phyloP scores from a whole-genome alignment of 1,139 yeast genomes.

The Taphrina betulina region DNA sequence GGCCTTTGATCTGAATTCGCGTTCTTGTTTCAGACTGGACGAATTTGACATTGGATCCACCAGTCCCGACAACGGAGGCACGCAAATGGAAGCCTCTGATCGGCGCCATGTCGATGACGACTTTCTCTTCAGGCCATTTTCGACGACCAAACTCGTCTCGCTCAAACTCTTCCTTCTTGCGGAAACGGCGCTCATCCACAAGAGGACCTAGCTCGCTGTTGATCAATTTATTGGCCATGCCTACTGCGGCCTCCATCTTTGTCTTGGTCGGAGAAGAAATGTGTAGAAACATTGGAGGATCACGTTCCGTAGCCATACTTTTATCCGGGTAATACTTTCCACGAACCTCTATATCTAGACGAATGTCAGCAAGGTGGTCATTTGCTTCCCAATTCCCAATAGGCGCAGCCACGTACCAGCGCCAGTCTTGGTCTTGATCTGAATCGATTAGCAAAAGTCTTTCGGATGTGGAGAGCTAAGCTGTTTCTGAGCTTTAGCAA shows the following conservation, averaged over 20 bases:
- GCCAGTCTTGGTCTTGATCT: slow-evolving; percentile 36
- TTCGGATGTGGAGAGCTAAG: slow-evolving; percentile 1
- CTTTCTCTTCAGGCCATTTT: slow-evolving; percentile 41
- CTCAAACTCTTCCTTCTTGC: slow-evolving; percentile 37
- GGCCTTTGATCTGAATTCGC: slow-evolving; percentile 46
- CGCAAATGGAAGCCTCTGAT: slow-evolving; percentile 43
- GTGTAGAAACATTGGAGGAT: slow-evolving; percentile 45
- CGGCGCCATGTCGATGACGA: slow-evolving; percentile 41
- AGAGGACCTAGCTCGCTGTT: slow-evolving; percentile 44
- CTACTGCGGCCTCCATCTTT: slow-evolving; percentile 43
- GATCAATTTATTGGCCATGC: slow-evolving; percentile 43
- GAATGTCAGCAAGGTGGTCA: not conserved
- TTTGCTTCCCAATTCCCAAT: not conserved
- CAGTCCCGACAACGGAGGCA: slow-evolving; percentile 44
- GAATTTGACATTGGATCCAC: slow-evolving; percentile 47
- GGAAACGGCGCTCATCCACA: slow-evolving; percentile 44
- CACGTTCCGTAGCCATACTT: slow-evolving; percentile 44
- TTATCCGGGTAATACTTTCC: slow-evolving; percentile 48
- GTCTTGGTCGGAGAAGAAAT: slow-evolving; percentile 43
- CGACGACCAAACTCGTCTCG: slow-evolving; percentile 35
- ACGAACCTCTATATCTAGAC: slow-evolving; percentile 43
- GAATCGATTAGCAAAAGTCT: not conserved
- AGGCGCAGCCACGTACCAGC: slow-evolving; percentile 31
- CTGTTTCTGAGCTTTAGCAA: slow-evolving; percentile 21
- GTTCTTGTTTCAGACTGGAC: slow-evolving; percentile 45